Percentiles rank a stretch among this genome's conserved stretches.
phyloP scores from a whole-genome alignment of 148 eudicot genomes.

The Fagopyrum tataricum region DNA sequence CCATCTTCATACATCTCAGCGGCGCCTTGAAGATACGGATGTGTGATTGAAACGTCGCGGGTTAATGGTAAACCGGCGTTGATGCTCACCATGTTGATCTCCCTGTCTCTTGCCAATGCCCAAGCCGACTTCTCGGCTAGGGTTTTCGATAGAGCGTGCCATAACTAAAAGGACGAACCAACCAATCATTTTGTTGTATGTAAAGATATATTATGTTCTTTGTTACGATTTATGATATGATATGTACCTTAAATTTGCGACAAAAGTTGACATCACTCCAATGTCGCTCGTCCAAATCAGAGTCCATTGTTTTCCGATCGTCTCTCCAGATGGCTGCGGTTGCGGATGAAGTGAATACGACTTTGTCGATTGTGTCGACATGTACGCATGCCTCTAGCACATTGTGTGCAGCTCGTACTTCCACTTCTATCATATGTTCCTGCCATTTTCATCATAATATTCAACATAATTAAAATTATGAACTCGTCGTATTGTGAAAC shows the following conservation, averaged over 20 bases:
- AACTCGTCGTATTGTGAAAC: neutral
- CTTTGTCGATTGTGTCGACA: slow-evolving; percentile 47
- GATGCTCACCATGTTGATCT: slow-evolving; percentile 49
- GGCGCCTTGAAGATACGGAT: slow-evolving; percentile 64
- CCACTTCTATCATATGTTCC: slow-evolving; percentile 59
- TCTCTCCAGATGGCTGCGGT: slow-evolving; percentile 59
- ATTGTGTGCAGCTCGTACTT: slow-evolving; percentile 61
- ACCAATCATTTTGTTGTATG: no score
- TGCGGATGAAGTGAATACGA: slow-evolving; percentile 57
- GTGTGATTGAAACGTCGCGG: slow-evolving; percentile 31
- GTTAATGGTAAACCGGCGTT: slow-evolving; percentile 47
- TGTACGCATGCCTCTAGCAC: slow-evolving; percentile 79
- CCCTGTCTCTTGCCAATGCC: slow-evolving; percentile 79
- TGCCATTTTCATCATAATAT: slow-evolving; percentile 12
- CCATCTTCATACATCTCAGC: slow-evolving; percentile 77
- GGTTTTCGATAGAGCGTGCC: slow-evolving; percentile 68
- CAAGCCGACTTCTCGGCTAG: slow-evolving; percentile 68
- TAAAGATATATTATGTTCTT: neutral
- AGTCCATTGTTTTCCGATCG: slow-evolving; percentile 21
- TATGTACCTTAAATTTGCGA: slow-evolving; percentile 46
- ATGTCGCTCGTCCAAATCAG: slow-evolving; percentile 37
- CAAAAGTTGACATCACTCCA: slow-evolving; percentile 61
- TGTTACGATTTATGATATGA: neutral
- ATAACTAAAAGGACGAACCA: slow-evolving; percentile 26
- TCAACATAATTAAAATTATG: neutral